phyloP scores from a whole-genome alignment of 345 rosid genomes.

The Eutrema yunnanense region DNA sequence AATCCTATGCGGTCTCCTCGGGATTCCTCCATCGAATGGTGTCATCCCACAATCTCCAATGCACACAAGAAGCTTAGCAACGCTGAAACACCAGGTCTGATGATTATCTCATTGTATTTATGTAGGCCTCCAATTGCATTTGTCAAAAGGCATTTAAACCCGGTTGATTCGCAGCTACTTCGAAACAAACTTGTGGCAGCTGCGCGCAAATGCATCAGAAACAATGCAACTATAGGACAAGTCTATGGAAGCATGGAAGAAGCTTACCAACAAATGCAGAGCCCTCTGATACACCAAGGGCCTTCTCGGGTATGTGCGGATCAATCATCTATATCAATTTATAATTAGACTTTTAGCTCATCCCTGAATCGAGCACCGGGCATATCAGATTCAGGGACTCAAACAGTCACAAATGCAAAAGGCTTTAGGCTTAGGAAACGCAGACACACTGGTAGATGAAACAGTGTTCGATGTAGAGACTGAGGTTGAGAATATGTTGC shows the following conservation, averaged over 20 bases:
- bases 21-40: slow-evolving; percentile 79
- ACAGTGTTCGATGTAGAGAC: slow-evolving; percentile 71
- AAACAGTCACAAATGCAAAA: slow-evolving; percentile 58
- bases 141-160: background rate
- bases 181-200: slow-evolving; percentile 57
- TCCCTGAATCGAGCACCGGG: background rate
- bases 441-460: slow-evolving; percentile 54
- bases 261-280: slow-evolving; percentile 69
- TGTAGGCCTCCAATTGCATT: background rate
- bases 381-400: slow-evolving; percentile 43
- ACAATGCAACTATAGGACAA: slow-evolving; percentile 57
- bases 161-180: slow-evolving; percentile 43
- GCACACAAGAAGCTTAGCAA: slow-evolving; percentile 83
- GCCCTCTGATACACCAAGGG: slow-evolving; percentile 57
- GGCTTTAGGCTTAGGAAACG: slow-evolving; percentile 45
- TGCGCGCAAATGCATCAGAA: slow-evolving; percentile 50
- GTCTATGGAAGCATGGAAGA: slow-evolving; percentile 72
- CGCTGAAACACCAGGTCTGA: slow-evolving; percentile 69
- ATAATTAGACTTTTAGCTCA: background rate
- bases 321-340: background rate
- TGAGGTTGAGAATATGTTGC: slow-evolving; percentile 78
- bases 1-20: slow-evolving; percentile 66
- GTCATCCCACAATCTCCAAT: slow-evolving; percentile 87
- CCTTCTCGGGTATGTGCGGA: slow-evolving; percentile 41
- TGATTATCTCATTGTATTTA: background rate